Evolutionary conservation across 108 stramenopile genomes (phyloP).

Genomic region (Nitzschia sp.): DNA sequence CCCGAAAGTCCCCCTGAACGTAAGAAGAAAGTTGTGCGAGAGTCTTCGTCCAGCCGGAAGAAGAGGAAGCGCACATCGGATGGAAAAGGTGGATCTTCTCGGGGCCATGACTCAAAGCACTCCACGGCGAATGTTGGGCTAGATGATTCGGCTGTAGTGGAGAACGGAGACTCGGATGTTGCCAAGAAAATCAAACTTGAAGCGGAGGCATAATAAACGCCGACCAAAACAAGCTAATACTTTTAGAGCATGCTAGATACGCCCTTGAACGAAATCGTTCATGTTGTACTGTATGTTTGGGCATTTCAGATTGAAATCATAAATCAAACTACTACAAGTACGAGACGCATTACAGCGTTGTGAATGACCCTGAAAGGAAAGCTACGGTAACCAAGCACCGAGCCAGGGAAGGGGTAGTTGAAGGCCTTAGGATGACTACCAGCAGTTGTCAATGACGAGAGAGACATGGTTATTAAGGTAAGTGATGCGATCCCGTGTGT

Average conservation of each 20-base stretch:
- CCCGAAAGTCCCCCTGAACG: conserved; percentile 15
- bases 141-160: neutral
- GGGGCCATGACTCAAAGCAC: neutral
- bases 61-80: conserved; percentile 22
- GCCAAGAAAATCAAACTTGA: neutral
- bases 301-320: neutral
- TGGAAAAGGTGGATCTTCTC: neutral
- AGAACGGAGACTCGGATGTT: neutral
- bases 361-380: too few relatives aligned
- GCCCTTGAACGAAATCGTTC: neutral
- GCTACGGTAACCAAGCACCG: too few relatives aligned
- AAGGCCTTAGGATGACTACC: too few relatives aligned
- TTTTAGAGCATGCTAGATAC: neutral
- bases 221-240: neutral
- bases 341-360: too few relatives aligned
- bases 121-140: neutral
- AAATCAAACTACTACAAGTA: too few relatives aligned
- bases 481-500: too few relatives aligned
- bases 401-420: too few relatives aligned
- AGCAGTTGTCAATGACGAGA: too few relatives aligned
- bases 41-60: conserved; percentile 13
- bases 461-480: too few relatives aligned
- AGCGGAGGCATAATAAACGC: neutral
- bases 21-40: conserved; percentile 28
- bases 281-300: neutral